Base-by-base conservation (phyloP, 257 asterid genomes). In the Asclepias syriaca region DNA sequence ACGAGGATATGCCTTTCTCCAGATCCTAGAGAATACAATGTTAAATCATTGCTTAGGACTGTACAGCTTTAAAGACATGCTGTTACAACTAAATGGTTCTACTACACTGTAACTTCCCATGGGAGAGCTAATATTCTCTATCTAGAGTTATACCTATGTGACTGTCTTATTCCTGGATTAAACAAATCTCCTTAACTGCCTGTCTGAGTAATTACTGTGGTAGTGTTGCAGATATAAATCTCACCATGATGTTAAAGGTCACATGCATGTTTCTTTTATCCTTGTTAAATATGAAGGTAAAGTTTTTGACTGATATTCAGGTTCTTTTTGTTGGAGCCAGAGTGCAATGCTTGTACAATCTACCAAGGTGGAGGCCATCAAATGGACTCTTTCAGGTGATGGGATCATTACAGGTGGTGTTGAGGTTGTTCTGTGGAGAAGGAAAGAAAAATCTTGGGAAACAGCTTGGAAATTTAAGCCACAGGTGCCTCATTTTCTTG, bases 281-380 rank as follows among this genome's bases (percentile, higher is more conserved):
- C 81, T 82, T 66, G 79, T 83, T 77, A 80, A 71, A 70, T 80
- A 78, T 86, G 71, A 69, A 63, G 55, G 79, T 81, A 87, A 89
- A 86, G 84, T 85, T 86, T 85, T 87, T 90, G 81, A 94, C 98
- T 94, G 96, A 91, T 89, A 91, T 91, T 83, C 99, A 94, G 99
- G 99, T 89, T 90, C 92, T 87, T 94, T 91, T 94, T 92, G 93
- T 92, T 94, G 99, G 99, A 88, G 97, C 88, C 97, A 91, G 99
- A 94, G 84, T 85, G 84, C 90, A 76, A 77, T 75, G 29, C 92
- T 95, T 71, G 79, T 74, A 79, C 96, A 90, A 84, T 75, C 98
- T 63, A 77, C 84, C 77, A 85, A 87, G 84, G 89, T 86, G 74
- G 94, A 95, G 79, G 84, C 88, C 71, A 87, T 92, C 80, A 87